These are phyloP conservation scores for Epichloe typhina DNA, from an alignment of 2,329 filamentous ascomycete species.

Conservation along the genomic window DNA sequence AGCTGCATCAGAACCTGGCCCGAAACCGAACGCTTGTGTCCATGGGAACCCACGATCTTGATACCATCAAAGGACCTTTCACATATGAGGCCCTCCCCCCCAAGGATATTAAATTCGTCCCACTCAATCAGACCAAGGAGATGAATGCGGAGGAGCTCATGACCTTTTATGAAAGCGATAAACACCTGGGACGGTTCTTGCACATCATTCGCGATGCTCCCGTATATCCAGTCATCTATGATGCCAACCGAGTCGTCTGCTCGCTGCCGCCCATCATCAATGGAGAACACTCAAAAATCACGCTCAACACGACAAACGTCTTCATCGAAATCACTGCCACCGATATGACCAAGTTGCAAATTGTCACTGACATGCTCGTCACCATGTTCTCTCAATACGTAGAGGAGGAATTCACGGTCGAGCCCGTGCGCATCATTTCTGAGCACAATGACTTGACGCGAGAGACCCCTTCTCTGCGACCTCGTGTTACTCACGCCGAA, in stretches of 20 bases:
- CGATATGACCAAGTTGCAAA: slow-evolving; percentile 89
- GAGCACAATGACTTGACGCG: slow-evolving; percentile 79
- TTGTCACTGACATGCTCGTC: slow-evolving; percentile 90
- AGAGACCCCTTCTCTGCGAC: slow-evolving; percentile 61
- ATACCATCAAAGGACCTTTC: slow-evolving; percentile 88
- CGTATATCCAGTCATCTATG: slow-evolving; percentile 91
- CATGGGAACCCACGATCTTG: slow-evolving; percentile 92
- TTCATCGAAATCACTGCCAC: slow-evolving; percentile 96
- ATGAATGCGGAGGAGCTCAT: slow-evolving; percentile 85
- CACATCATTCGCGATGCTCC: slow-evolving; percentile 91
- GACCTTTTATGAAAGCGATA: slow-evolving; percentile 90
- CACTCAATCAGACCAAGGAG: slow-evolving; percentile 80
- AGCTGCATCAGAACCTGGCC: slow-evolving; percentile 91
- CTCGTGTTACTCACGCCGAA: slow-evolving; percentile 66
- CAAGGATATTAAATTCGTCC: slow-evolving; percentile 80
- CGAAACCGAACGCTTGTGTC: slow-evolving; percentile 88
- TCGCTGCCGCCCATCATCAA: slow-evolving; percentile 98
- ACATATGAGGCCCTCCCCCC: slow-evolving; percentile 90
- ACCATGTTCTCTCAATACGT: slow-evolving; percentile 96
- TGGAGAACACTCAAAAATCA: slow-evolving; percentile 92
- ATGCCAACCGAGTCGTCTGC: slow-evolving; percentile 74
- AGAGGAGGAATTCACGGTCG: slow-evolving; percentile 77
- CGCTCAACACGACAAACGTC: slow-evolving; percentile 77
- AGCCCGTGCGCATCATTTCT: slow-evolving; percentile 85
- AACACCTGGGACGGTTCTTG: slow-evolving; percentile 77